phyloP scores from a whole-genome alignment of 768 basidiomycete species.

The Gymnopilus junonius region DNA sequence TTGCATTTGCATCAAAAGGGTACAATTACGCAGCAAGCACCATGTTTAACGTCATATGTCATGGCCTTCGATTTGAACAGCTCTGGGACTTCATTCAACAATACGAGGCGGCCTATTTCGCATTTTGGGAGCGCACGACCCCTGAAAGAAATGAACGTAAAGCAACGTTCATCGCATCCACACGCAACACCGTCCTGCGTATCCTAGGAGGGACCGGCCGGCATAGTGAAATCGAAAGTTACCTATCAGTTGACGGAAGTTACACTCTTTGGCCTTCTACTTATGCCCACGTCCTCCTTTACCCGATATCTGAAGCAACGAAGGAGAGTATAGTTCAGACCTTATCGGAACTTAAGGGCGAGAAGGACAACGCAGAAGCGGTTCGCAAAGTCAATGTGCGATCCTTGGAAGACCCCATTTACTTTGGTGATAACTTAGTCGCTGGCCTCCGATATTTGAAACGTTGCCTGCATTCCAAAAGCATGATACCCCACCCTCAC shows the following conservation, averaged over 20 bases:
- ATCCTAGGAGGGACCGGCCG: conserved; percentile 13
- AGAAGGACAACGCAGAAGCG: not conserved
- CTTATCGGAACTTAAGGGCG: not conserved
- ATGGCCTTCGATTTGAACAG: conserved; percentile 42
- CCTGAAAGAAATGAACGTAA: conserved; percentile 9
- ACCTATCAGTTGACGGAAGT: not conserved
- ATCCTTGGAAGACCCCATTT: not conserved
- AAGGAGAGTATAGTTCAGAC: not conserved
- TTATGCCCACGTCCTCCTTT: not conserved
- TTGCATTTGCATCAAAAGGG: conserved; percentile 45
- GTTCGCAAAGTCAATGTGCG: conserved; percentile 6
- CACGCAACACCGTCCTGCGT: conserved; percentile 3
- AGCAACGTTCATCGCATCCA: conserved; percentile 21
- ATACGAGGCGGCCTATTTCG: conserved; percentile 22
- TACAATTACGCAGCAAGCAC: conserved; percentile 27
- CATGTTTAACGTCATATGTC: conserved; percentile 40
- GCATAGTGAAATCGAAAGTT: conserved; percentile 3
- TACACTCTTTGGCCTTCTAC: not conserved
- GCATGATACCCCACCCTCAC: conserved; percentile 27
- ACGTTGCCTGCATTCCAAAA: conserved; percentile 13
- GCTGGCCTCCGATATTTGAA: conserved; percentile 28
- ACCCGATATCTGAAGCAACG: not conserved
- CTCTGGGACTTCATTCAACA: conserved; percentile 44
- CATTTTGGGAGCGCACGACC: not conserved
- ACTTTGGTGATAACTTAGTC: conserved; percentile 21